A percentile compares a stretch with the other conserved stretches of the same genome.
These are phyloP conservation scores for Colletotrichum camelliae DNA, from an alignment of 2,329 filamentous ascomycete genomes.

Conservation along the genomic window DNA sequence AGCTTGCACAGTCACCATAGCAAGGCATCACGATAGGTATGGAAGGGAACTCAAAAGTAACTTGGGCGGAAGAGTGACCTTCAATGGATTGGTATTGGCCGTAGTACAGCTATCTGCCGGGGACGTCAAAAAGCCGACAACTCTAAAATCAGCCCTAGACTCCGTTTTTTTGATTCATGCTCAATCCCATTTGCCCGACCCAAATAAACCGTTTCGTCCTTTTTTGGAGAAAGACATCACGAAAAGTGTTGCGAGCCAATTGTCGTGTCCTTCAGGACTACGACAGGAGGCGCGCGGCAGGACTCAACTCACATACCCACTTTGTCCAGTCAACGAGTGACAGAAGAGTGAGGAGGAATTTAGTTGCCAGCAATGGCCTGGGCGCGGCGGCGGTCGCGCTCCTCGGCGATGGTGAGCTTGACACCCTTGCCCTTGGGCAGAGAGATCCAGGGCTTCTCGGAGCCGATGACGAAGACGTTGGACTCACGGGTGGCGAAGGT, in stretches of 20 bases:
- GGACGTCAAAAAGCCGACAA: constrained; percentile 24
- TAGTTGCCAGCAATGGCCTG: constrained; percentile 55
- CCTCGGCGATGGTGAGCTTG: constrained; percentile 98
- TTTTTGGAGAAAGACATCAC: constrained; percentile 14
- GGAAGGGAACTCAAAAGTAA: constrained; percentile 4
- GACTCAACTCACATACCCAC: constrained; percentile 4
- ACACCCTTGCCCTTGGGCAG: constrained; percentile 99
- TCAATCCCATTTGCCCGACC: constrained; percentile 24
- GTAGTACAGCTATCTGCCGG: constrained; percentile 23
- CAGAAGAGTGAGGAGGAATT: constrained; percentile 28
- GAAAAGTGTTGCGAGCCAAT: background rate
- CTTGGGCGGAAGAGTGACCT: constrained; percentile 22
- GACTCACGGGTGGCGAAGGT: constrained; percentile 98
- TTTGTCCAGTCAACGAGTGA: background rate
- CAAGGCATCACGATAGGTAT: background rate
- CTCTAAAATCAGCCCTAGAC: constrained; percentile 26
- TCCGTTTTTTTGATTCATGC: constrained; percentile 23
- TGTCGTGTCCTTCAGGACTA: background rate
- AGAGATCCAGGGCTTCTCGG: constrained; percentile 99
- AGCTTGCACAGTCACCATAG: background rate
- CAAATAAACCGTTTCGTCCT: constrained; percentile 16
- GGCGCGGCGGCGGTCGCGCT: constrained; percentile 96
- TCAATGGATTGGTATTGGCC: constrained; percentile 27
- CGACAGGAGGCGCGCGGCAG: background rate
- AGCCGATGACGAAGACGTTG: constrained; percentile 99